phyloP scores from a whole-genome alignment of 2,329 filamentous ascomycete species.

The Aspergillus japonicus region DNA sequence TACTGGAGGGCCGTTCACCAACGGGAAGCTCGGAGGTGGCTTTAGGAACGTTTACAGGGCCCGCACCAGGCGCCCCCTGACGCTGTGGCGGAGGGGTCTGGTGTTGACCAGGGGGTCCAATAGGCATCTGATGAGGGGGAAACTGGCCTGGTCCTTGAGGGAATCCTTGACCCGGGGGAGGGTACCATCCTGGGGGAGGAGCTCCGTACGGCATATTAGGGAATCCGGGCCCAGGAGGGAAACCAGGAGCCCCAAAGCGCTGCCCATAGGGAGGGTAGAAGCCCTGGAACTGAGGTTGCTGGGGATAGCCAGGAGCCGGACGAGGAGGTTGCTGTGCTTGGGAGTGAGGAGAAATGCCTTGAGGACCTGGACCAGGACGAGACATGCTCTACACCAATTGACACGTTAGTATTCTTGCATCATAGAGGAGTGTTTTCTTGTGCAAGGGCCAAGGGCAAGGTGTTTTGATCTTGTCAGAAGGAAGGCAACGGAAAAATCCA shows the following conservation, averaged over 20 bases:
- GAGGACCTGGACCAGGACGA: conserved; percentile 40
- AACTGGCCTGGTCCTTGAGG: conserved; percentile 65
- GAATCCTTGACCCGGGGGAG: conserved; percentile 71
- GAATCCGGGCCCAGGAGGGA: conserved; percentile 62
- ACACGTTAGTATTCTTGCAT: conserved; percentile 20
- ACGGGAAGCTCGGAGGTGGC: conserved; percentile 46
- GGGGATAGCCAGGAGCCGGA: conserved; percentile 41
- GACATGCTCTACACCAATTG: conserved; percentile 41
- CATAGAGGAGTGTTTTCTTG: not conserved
- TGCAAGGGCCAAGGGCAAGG: conserved; percentile 12
- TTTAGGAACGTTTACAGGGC: conserved; percentile 31
- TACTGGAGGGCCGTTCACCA: conserved; percentile 37
- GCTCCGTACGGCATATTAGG: conserved; percentile 76
- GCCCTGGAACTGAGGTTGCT: conserved; percentile 44
- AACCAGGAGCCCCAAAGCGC: conserved; percentile 50
- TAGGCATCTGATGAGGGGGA: conserved; percentile 58
- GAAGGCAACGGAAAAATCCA: conserved; percentile 99
- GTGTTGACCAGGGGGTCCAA: conserved; percentile 55
- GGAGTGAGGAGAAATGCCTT: conserved; percentile 36
- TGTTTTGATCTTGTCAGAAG: conserved; percentile 71
- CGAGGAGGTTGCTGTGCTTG: conserved; percentile 46
- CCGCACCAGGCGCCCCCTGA: conserved; percentile 29
- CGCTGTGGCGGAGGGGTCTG: conserved; percentile 37
- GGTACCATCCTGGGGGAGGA: conserved; percentile 72
- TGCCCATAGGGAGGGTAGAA: conserved; percentile 49